Percentiles rank a stretch among this genome's conserved stretches.
Conservation (phyloP, 2,329 filamentous ascomycete species). For the Anthostomella pinea region DNA sequence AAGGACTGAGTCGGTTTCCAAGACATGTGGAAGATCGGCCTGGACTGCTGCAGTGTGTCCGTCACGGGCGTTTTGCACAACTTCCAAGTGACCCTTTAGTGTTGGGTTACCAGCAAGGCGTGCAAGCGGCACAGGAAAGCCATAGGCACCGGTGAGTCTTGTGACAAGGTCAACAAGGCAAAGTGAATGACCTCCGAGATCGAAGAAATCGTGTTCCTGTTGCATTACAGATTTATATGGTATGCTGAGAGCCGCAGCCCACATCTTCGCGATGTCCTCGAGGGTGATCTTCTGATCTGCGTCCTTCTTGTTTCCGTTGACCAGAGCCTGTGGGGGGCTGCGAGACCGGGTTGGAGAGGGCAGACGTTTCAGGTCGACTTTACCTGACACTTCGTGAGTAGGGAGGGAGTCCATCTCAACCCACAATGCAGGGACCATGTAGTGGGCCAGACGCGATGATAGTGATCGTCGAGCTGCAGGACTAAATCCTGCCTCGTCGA, state of each 20-base stretch:
- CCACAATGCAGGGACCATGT: slow-evolving; percentile 81
- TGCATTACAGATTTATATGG: slow-evolving; percentile 57
- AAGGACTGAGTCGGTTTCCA: slow-evolving; percentile 64
- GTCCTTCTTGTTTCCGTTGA: slow-evolving; percentile 42
- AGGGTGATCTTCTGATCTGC: slow-evolving; percentile 63
- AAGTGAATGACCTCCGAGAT: slow-evolving; percentile 75
- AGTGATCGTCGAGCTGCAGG: slow-evolving; percentile 64
- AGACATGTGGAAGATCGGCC: slow-evolving; percentile 67
- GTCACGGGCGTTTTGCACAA: slow-evolving; percentile 67
- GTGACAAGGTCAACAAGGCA: slow-evolving; percentile 75
- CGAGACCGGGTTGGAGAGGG: slow-evolving; percentile 60
- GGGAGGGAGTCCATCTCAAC: slow-evolving; percentile 68
- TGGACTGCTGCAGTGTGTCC: slow-evolving; percentile 73
- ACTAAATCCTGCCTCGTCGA: slow-evolving; percentile 70
- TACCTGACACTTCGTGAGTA: slow-evolving; percentile 76
- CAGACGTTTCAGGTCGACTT: slow-evolving; percentile 70
- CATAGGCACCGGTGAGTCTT: slow-evolving; percentile 65
- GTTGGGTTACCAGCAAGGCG: slow-evolving; percentile 71
- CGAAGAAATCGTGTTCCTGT: slow-evolving; percentile 74
- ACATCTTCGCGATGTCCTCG: slow-evolving; percentile 66
- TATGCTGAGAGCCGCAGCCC: slow-evolving; percentile 69
- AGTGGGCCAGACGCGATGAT: slow-evolving; percentile 67
- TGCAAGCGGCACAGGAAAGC: slow-evolving; percentile 68
- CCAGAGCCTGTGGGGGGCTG: slow-evolving; percentile 35
- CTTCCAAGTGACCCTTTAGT: slow-evolving; percentile 68